Base-by-base conservation (phyloP, 768 basidiomycete genomes). In the Boletus huronensis region DNA sequence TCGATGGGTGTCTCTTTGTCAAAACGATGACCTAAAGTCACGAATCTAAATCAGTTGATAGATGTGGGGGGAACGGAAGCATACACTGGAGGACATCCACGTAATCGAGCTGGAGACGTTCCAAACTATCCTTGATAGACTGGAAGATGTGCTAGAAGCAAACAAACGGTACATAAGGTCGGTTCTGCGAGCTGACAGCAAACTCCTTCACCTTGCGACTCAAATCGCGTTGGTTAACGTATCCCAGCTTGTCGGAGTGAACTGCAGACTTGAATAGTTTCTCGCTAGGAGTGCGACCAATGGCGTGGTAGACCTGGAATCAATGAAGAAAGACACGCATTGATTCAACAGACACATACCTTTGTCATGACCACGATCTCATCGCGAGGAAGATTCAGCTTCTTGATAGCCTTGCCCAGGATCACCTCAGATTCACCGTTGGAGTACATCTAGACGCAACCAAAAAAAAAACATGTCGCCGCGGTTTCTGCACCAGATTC, bases 131-230 rank as follows among this genome's bases (percentile, higher is more conserved):
- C 35, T 48, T 48, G 48, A 48, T 48, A 11, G 48, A 48, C n/a
- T 48, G 48, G 25, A 48, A 48, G 25, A 48, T 48, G 7, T 48
- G 13, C 48, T 39, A 53, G 25, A 19, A 3, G 29, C 1, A 8
- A 44, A 43, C 39, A 34, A 34, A 34, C 32, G 14, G 34, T 11
- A n/a, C 21, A 19, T 44, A 5, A 14, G 13, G 16, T 35, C n/a
- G 36, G 43, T 23, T 14, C 19, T 7, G n/a, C 35, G 6, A 2
- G 52, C 73, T 32, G 66, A 79, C 23, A 19, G 76, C 78, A 1
- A 66, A 81, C 25, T 75, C 69, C 4, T n/a, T 58, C 8, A 53
- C 53, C 50, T 48, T 48, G 35, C 48, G 48, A 35, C 48, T 48
- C 35, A 48, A 26, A 17, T 35, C 48, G 34, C 48, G 48, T 36